These are phyloP conservation scores for Pythium angustatum DNA, from an alignment of 352 stramenopile species.

Conservation along the genomic window DNA sequence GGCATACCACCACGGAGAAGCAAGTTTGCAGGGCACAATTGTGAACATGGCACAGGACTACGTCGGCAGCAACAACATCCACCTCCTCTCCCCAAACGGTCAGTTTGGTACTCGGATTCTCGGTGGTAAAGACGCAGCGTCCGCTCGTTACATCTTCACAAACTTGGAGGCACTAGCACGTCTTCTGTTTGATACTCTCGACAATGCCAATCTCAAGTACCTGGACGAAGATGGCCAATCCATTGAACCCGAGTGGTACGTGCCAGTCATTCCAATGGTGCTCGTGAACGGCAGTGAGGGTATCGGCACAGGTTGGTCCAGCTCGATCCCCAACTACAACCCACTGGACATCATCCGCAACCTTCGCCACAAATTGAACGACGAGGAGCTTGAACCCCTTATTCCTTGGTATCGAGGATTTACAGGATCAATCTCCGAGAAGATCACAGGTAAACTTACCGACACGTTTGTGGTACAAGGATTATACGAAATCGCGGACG, in stretches of 20 bases:
- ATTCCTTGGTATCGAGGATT: slow-evolving; percentile 94
- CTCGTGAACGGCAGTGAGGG: slow-evolving; percentile 97
- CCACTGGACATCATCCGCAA: slow-evolving; percentile 87
- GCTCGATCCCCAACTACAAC: slow-evolving; percentile 92
- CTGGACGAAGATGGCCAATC: slow-evolving; percentile 91
- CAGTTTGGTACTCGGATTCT: slow-evolving; percentile 98
- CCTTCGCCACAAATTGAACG: slow-evolving; percentile 65
- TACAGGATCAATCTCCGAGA: slow-evolving; percentile 84
- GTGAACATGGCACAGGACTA: slow-evolving; percentile 99
- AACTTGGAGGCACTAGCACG: slow-evolving; percentile 88
- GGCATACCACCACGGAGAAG: slow-evolving; percentile 98
- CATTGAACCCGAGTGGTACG: slow-evolving; percentile 93
- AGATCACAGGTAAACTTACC: slow-evolving; percentile 46
- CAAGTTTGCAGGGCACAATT: slow-evolving; percentile 94
- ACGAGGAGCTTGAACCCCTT: slow-evolving; percentile 57
- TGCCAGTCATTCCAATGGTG: slow-evolving; percentile 97
- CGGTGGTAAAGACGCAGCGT: slow-evolving; percentile 96
- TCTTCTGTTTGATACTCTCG: slow-evolving; percentile 84
- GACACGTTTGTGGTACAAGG: slow-evolving; percentile 88
- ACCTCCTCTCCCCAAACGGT: slow-evolving; percentile 93
- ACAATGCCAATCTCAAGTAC: slow-evolving; percentile 91
- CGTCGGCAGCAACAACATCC: slow-evolving; percentile 98
- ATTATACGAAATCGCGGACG: slow-evolving; percentile 76
- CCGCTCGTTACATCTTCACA: slow-evolving; percentile 94
- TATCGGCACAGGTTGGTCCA: slow-evolving; percentile 97